Evolutionary conservation across 441 rosid genomes (phyloP).

Genomic region (Euphorbia corollata): DNA sequence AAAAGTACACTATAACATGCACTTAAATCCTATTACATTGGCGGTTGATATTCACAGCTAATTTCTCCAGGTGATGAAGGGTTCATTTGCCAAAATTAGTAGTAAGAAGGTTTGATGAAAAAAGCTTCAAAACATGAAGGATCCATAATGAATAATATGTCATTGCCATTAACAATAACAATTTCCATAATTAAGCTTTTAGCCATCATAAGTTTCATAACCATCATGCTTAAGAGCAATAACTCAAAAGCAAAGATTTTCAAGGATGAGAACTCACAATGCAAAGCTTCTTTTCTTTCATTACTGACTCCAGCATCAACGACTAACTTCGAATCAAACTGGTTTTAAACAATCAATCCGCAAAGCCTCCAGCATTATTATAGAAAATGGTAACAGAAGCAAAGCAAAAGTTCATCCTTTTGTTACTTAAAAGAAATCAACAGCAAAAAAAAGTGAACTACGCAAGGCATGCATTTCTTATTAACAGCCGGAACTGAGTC

Average conservation of each 20-base stretch:
- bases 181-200: too few relatives aligned
- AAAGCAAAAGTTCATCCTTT: conserved; percentile 4
- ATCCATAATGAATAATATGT: too few relatives aligned
- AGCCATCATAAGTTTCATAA: too few relatives aligned
- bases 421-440: not conserved
- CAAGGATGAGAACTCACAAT: too few relatives aligned
- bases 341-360: not conserved
- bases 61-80: not conserved
- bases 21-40: too few relatives aligned
- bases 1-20: too few relatives aligned
- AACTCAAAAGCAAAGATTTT: too few relatives aligned
- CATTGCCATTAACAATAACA: too few relatives aligned
- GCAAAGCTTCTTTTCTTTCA: not conserved
- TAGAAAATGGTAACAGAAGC: not conserved
- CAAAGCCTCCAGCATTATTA: conserved; percentile 11
- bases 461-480: conserved; percentile 52
- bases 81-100: not conserved
- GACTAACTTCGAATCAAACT: not conserved
- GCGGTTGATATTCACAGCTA: too few relatives aligned
- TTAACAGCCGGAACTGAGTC: conserved; percentile 36
- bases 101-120: not conserved
- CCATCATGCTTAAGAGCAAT: too few relatives aligned
- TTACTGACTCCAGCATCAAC: conserved; percentile 3
- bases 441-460: conserved; percentile 1
- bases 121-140: too few relatives aligned